phyloP scores from a whole-genome alignment of 2,329 filamentous ascomycete species.

The Epichloe sp. region DNA sequence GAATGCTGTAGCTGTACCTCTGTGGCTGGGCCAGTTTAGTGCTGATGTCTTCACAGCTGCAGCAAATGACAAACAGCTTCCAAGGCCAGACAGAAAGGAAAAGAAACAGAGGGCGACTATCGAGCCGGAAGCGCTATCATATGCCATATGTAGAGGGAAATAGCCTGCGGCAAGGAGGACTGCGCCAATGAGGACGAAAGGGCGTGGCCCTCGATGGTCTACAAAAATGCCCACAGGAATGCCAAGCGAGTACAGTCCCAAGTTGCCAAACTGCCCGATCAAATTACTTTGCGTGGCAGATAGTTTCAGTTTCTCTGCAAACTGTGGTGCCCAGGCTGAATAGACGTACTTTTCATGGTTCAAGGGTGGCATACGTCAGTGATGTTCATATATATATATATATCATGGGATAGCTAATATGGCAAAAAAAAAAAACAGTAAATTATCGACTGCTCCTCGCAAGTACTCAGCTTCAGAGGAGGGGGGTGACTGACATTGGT shows the following conservation, averaged over 20 bases:
- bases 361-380: slow-evolving; percentile 4
- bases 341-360: slow-evolving; percentile 67
- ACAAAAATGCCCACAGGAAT: slow-evolving; percentile 82
- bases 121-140: slow-evolving; percentile 51
- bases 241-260: slow-evolving; percentile 88
- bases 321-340: slow-evolving; percentile 94
- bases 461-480: not conserved
- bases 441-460: not conserved
- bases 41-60: slow-evolving; percentile 78
- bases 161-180: slow-evolving; percentile 67
- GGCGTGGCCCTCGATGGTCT: slow-evolving; percentile 67
- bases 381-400: not conserved
- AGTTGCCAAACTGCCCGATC: slow-evolving; percentile 71
- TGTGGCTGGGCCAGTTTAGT: slow-evolving; percentile 80
- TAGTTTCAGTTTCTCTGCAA: slow-evolving; percentile 72
- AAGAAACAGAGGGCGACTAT: slow-evolving; percentile 61
- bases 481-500: slow-evolving; percentile 57
- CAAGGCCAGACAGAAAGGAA: slow-evolving; percentile 73
- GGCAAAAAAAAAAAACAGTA: too few relatives aligned
- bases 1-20: slow-evolving; percentile 89
- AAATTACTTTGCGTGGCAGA: slow-evolving; percentile 89
- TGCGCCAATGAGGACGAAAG: slow-evolving; percentile 63
- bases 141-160: slow-evolving; percentile 71
- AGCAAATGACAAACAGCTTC: slow-evolving; percentile 82
- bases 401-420: not conserved